A percentile compares a stretch with the other conserved stretches of the same genome.
These are phyloP conservation scores for Cyanodermella asteris DNA, from an alignment of 2,329 filamentous ascomycete genomes.

Conservation along the genomic window DNA sequence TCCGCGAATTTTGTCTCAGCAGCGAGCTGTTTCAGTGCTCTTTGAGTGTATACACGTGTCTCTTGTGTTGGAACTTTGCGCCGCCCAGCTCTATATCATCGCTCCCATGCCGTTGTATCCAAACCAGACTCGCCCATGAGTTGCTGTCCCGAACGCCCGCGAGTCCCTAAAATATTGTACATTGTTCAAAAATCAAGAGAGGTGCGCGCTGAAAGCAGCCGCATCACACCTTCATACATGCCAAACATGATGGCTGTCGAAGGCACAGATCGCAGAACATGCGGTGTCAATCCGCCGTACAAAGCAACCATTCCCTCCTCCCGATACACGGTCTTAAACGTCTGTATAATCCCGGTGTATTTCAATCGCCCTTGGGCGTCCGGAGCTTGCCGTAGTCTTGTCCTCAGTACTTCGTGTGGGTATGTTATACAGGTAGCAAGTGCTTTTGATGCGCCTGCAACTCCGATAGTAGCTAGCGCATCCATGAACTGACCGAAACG, in stretches of 20 bases:
- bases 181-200: no score
- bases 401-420: slow-evolving; percentile 78
- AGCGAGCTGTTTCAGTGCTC: no score
- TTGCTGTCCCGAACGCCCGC: no score
- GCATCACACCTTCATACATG: no score
- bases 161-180: no score
- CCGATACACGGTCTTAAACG: slow-evolving; percentile 68
- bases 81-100: no score
- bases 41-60: no score
- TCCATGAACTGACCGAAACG: slow-evolving; percentile 50
- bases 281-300: slow-evolving; percentile 79
- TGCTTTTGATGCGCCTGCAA: slow-evolving; percentile 68
- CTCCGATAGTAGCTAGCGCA: slow-evolving; percentile 44
- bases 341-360: slow-evolving; percentile 74
- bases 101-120: no score
- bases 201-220: no score
- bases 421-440: slow-evolving; percentile 70
- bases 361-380: slow-evolving; percentile 48
- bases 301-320: slow-evolving; percentile 72
- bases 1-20: no score
- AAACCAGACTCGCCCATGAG: no score
- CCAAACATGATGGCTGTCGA: slow-evolving; percentile 93
- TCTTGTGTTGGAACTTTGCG: no score
- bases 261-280: slow-evolving; percentile 75
- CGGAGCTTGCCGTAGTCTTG: slow-evolving; percentile 69